phyloP scores from a whole-genome alignment of 1,284 basidiomycete genomes.

The Naganishia sp. region DNA sequence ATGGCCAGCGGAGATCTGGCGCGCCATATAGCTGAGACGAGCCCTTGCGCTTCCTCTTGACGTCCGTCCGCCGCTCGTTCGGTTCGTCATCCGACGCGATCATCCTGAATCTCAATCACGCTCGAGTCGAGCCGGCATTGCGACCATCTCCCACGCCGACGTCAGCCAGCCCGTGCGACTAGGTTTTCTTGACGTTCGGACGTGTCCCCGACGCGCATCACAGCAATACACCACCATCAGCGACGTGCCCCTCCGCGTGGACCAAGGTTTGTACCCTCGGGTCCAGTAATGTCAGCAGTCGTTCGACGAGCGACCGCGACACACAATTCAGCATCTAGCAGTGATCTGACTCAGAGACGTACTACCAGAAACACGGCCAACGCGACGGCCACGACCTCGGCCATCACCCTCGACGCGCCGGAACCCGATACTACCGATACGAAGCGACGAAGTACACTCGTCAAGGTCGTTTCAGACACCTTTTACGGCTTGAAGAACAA shows the following conservation, averaged over 20 bases:
- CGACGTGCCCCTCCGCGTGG: neutral
- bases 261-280: slow-evolving; percentile 26
- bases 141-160: no score
- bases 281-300: slow-evolving; percentile 27
- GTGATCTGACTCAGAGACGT: slow-evolving; percentile 26
- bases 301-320: slow-evolving; percentile 28
- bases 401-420: neutral
- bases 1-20: no score
- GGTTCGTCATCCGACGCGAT: neutral
- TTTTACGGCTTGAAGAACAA: slow-evolving; percentile 15
- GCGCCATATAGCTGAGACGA: no score
- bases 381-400: neutral
- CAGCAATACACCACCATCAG: neutral
- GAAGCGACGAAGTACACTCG: slow-evolving; percentile 1
- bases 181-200: neutral
- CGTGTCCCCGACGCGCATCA: neutral
- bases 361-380: slow-evolving; percentile 20
- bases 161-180: neutral
- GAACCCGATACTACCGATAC: neutral
- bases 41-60: no score
- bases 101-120: slow-evolving; percentile 2
- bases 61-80: no score
- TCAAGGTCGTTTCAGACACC: slow-evolving; percentile 15
- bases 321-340: slow-evolving; percentile 16
- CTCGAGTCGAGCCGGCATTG: no score